Base-by-base conservation (phyloP, 2,329 filamentous ascomycete genomes). In the Alternaria sp. region DNA sequence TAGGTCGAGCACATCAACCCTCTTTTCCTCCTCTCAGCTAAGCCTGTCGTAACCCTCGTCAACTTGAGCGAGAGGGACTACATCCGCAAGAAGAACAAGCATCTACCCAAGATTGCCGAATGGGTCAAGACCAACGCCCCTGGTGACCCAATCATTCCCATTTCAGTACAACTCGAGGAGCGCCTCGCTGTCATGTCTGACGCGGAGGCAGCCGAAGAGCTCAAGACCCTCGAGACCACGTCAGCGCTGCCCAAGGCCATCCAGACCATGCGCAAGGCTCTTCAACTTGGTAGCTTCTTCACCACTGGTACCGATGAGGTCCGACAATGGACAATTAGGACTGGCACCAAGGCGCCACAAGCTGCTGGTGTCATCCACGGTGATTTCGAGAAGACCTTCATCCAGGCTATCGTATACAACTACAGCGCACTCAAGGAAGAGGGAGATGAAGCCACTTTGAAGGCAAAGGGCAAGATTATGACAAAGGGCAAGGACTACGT, bases 321-420 rank as follows among this genome's bases (percentile, higher is more conserved):
- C 67, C 88, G 95, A 73, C 95, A 99, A 83, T 99, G 95, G 96
- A 99, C 95, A 26, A 93, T 99, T 78, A 89, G 95, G 61, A 94
- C 92, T 75, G 94, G 93, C 71, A 97, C 91, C 77, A 99, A 99
- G 85, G 95, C 95, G n/a, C 95, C 95, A 18, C 91, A 96, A 76
- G 95, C 95, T 47, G 95, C 95, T 38, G 95, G 95, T 86, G 95
- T 99, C 65, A 99, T 99, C 70, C 95, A 99, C 83, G 92, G 90
- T 69, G 95, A 99, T 79, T 98, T 99, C 69, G 95, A 99, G 82
- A 99, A 99, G 89, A 99, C 96, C 0, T 99, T 99, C 79, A 99
- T 99, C 73, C 96, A 99, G 83, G 91, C 86, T 65, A 87, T 99
- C 66, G 93, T 97, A 30, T 98, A 96, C 84, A 98, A 97, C 84